phyloP scores from a whole-genome alignment of 2,329 filamentous ascomycete genomes.

The Aureobasidium sp. region DNA sequence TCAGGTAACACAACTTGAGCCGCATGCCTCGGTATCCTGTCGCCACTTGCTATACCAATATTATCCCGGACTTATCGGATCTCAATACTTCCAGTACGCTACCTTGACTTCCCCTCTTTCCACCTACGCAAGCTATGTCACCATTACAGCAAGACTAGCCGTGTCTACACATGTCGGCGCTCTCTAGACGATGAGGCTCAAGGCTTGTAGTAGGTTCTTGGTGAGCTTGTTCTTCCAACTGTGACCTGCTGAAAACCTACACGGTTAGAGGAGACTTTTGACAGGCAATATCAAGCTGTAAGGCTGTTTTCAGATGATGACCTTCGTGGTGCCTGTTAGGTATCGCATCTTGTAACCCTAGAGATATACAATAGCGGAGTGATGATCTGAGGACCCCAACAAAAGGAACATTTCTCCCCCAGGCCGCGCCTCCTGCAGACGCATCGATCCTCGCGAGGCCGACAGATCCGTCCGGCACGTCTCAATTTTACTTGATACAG shows the following conservation, averaged over 20 bases:
- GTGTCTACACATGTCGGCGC: background rate
- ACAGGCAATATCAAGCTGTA: background rate
- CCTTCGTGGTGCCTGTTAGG: background rate
- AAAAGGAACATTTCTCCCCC: background rate
- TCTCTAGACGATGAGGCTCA: background rate
- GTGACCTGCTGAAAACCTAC: background rate
- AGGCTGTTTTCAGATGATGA: no score
- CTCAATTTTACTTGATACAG: background rate
- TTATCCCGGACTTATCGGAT: background rate
- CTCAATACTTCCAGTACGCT: background rate
- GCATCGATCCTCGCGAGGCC: background rate
- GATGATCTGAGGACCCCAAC: slow-evolving; percentile 1
- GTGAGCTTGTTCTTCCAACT: slow-evolving; percentile 4
- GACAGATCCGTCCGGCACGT: background rate
- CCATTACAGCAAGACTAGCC: background rate
- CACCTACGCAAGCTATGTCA: background rate
- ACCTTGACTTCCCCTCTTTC: background rate
- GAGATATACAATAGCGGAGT: background rate
- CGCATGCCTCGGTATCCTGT: slow-evolving; percentile 4
- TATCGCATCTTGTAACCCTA: background rate
- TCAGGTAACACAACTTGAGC: background rate
- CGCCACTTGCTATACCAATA: background rate
- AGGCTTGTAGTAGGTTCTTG: background rate
- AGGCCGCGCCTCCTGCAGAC: background rate
- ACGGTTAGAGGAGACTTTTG: background rate